Evolutionary conservation across 495 filamentous ascomycete species (phyloP).

Genomic region (Tuber indicum): DNA sequence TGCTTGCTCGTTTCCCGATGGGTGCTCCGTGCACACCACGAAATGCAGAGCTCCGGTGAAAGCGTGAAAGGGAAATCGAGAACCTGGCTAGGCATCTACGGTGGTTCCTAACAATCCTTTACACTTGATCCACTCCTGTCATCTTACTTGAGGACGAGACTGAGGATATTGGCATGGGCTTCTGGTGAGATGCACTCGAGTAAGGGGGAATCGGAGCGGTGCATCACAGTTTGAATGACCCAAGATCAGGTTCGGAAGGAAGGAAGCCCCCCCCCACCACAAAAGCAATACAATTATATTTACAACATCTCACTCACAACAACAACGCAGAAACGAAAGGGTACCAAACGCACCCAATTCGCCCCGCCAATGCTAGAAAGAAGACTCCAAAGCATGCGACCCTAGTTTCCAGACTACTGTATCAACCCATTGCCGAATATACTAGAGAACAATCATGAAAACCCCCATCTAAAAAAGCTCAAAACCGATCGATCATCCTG

Average conservation of each 20-base stretch:
- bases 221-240: neutral
- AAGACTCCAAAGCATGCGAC: neutral
- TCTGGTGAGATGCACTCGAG: neutral
- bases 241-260: neutral
- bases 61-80: neutral
- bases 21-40: neutral
- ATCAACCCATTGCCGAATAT: neutral
- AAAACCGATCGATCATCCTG: neutral
- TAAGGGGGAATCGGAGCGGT: neutral
- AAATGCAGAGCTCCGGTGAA: neutral
- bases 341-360: neutral
- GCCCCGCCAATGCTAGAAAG: constrained; percentile 1
- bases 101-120: neutral
- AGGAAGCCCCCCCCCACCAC: neutral
- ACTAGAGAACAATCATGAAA: neutral
- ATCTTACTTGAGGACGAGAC: neutral
- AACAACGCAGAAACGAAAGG: neutral
- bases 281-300: neutral
- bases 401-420: neutral
- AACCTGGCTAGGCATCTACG: neutral
- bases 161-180: neutral
- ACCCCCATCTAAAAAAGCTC: neutral
- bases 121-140: neutral
- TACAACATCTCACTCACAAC: neutral
- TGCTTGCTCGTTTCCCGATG: neutral